Base-by-base conservation (phyloP, 1,284 basidiomycete species). In the Trametes polyzona region DNA sequence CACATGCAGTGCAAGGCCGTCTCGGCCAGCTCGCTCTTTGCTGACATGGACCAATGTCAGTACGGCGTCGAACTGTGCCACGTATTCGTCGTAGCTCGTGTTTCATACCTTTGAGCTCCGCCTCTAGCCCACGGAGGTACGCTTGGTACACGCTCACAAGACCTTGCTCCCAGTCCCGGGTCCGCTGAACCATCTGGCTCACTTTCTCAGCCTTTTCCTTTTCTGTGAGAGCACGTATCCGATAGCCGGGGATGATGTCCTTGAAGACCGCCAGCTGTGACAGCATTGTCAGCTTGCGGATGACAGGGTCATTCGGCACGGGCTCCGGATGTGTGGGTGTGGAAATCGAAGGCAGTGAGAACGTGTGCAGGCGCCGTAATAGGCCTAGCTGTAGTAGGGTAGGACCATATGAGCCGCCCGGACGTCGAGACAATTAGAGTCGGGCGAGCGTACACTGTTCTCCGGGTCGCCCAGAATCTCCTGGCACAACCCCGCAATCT, bases 141-240 rank as follows among this genome's bases (percentile, higher is more conserved):
- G 82, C 79, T 72, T 97, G 95, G 74, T 99, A 99, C 36, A 90
- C 86, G 49, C 80, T 76, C 19, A 99, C 91, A 47, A 99, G 81
- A n/a, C 95, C 91, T 72, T 98, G 95, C 72, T 99, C 97, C 82
- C 91, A 99, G 70, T 99, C 97, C 65, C 97, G 84, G 61, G 93
- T 88, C 27, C 88, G 83, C 17, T 90, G 83, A 3, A 99, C 94
- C 75, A 95, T 88, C 74, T 99, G 96, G 70, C 93, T 89, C 55
- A 98, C 95, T 73, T 96, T 96, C 72, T 97, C 95, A 4, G 87
- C 78, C 73, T 92, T 92, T 74, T 99, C 97, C 61, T 85, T 84
- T 35, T 95, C 96, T 2, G 93, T 94, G 30, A 99, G 78, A 14
- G 88, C 76, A 50, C 97, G 91, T 70, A 99, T 98, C 49, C 85